Percentiles rank a stretch among this genome's conserved stretches.
phyloP scores from a whole-genome alignment of 257 asterid species.

The Coffea eugenioides region DNA sequence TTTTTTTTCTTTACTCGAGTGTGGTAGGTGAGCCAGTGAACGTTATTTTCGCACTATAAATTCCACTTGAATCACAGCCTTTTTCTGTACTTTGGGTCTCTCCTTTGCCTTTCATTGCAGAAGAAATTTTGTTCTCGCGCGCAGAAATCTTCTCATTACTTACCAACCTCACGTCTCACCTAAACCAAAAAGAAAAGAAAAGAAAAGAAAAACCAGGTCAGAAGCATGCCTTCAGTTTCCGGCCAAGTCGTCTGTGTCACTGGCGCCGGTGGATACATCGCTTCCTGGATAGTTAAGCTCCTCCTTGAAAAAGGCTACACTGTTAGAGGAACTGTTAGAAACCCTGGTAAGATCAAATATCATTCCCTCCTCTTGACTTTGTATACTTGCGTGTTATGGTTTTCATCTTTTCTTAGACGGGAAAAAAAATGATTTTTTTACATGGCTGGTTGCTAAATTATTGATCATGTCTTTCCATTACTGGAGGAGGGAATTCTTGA shows the following conservation, averaged over 20 bases:
- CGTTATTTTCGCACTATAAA: conserved; percentile 9
- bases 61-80: not conserved
- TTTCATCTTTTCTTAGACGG: not conserved
- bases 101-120: not conserved
- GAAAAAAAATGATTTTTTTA: not conserved
- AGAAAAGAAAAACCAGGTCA: not conserved
- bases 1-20: not conserved
- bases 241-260: conserved; percentile 86
- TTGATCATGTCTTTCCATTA: not conserved
- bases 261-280: conserved; percentile 98
- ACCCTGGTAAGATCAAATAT: conserved; percentile 55
- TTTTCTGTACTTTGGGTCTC: not conserved
- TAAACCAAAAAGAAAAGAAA: too few species aligned
- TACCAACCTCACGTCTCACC: conserved; percentile 1
- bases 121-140: not conserved
- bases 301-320: conserved; percentile 88
- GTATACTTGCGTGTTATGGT: not conserved
- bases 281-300: conserved; percentile 93
- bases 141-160: not conserved
- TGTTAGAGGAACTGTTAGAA: conserved; percentile 86
- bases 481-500: not conserved
- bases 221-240: conserved; percentile 58
- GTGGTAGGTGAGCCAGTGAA: conserved; percentile 10
- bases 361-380: not conserved
- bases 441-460: not conserved